A percentile compares a stretch with the other conserved stretches of the same genome.
Evolutionary conservation across 176 grass and related monocot species (phyloP).

Genomic region (Zea luxurians): DNA sequence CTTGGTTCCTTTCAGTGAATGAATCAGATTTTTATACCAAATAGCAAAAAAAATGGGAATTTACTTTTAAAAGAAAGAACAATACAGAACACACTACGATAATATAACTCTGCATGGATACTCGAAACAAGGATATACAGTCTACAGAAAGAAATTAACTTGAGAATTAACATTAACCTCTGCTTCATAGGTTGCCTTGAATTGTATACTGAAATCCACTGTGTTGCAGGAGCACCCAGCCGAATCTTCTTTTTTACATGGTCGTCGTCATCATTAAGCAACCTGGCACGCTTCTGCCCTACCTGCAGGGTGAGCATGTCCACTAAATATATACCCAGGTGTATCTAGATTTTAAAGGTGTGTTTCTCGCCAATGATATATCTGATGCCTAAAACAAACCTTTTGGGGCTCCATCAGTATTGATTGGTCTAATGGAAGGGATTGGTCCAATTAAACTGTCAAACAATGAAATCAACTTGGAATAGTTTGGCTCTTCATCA

Average conservation of each 20-base stretch:
- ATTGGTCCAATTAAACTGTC: slow-evolving; percentile 75
- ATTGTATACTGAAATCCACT: slow-evolving; percentile 96
- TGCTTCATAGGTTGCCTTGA: slow-evolving; percentile 76
- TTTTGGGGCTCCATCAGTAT: slow-evolving; percentile 83
- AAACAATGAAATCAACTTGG: slow-evolving; percentile 85
- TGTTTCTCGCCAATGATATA: neutral
- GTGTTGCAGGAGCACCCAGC: slow-evolving; percentile 64
- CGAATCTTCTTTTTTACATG: slow-evolving; percentile 73
- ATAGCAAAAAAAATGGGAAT: too few relatives aligned
- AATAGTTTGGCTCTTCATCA: slow-evolving; percentile 90
- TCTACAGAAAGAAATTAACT: slow-evolving; percentile 8
- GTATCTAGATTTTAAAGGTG: slow-evolving; percentile 3
- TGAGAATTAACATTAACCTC: slow-evolving; percentile 52
- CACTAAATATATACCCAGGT: neutral
- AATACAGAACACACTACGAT: too few relatives aligned
- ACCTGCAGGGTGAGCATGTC: slow-evolving; percentile 48
- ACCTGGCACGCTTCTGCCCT: slow-evolving; percentile 76
- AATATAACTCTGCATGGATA: too few relatives aligned
- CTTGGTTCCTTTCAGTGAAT: too few relatives aligned
- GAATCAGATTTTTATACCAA: too few relatives aligned
- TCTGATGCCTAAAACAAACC: slow-evolving; percentile 41
- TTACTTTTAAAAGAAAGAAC: too few relatives aligned
- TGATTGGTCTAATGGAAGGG: slow-evolving; percentile 78
- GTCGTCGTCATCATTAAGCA: slow-evolving; percentile 65
- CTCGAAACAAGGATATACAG: too few relatives aligned